Evolutionary conservation across 306 rosid species (phyloP).

Genomic region (Lathyrus oleraceus): DNA sequence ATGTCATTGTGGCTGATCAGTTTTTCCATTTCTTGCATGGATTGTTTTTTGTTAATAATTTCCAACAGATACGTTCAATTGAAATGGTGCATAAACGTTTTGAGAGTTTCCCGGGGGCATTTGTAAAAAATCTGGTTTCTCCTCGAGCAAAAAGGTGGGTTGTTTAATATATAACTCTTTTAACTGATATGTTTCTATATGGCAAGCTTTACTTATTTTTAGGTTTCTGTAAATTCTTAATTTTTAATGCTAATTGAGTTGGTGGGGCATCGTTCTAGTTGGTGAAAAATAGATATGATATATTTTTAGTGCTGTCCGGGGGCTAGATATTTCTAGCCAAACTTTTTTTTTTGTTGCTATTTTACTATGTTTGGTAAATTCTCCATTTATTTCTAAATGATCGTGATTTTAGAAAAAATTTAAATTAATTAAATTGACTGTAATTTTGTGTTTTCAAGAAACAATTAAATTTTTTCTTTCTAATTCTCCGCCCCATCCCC

Average conservation of each 20-base stretch:
- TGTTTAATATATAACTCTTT: constrained; percentile 28
- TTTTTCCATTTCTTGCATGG: constrained; percentile 14
- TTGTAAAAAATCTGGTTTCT: constrained; percentile 71
- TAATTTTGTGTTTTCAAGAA: too few relatives aligned
- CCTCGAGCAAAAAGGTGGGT: constrained; percentile 60
- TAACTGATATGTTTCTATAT: background rate
- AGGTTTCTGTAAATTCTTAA: background rate
- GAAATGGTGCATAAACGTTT: constrained; percentile 98
- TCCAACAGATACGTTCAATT: constrained; percentile 86
- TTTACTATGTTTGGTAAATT: background rate
- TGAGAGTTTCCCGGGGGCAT: constrained; percentile 93
- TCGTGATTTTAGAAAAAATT: too few relatives aligned
- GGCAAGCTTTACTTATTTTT: background rate
- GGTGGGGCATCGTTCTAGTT: constrained; percentile 1
- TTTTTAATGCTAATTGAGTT: background rate
- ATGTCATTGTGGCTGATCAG: background rate
- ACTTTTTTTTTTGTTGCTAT: background rate
- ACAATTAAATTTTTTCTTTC: too few relatives aligned
- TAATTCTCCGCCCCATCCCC: too few relatives aligned
- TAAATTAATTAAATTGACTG: too few relatives aligned
- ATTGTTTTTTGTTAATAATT: constrained; percentile 33
- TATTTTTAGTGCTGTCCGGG: background rate
- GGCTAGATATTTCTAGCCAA: constrained; percentile 5
- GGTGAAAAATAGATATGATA: constrained; percentile 8
- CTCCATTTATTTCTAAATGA: background rate